phyloP scores from a whole-genome alignment of 2,329 filamentous ascomycete genomes.

The Akanthomyces uredinophilus region DNA sequence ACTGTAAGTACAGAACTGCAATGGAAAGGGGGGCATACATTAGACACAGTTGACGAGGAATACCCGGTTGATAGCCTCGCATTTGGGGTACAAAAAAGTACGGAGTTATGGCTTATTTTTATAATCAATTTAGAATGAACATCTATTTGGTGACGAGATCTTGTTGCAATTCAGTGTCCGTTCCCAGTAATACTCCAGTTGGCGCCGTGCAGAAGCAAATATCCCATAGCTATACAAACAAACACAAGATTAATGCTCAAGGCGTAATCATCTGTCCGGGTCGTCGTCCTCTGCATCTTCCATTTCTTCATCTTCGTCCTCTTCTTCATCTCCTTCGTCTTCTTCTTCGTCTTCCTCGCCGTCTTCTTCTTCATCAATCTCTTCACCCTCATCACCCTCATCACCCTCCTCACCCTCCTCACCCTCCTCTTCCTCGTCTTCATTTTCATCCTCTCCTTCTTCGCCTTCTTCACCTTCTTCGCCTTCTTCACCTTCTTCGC shows the following conservation, averaged over 20 bases:
- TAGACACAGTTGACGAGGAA: neutral
- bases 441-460: constrained; percentile 22
- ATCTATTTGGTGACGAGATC: neutral
- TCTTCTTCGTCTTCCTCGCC: constrained; percentile 14
- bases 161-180: neutral
- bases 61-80: neutral
- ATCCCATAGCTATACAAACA: neutral
- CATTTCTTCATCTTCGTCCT: constrained; percentile 17
- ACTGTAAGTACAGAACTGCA: neutral
- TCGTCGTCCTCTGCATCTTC: constrained; percentile 18
- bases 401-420: constrained; percentile 19
- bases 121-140: neutral
- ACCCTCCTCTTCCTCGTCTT: constrained; percentile 24
- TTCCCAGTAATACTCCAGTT: neutral
- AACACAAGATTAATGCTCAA: neutral
- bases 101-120: constrained; percentile 8
- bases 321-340: constrained; percentile 14
- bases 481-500: constrained; percentile 20
- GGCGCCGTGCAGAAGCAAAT: constrained; percentile 1
- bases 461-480: constrained; percentile 23
- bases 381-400: constrained; percentile 16
- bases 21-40: neutral
- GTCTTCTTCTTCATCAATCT: constrained; percentile 15
- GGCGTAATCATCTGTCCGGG: constrained; percentile 9
- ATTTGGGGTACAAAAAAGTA: neutral